These are phyloP conservation scores for Xylariaceae sp. DNA, from an alignment of 2,329 filamentous ascomycete species.

Conservation along the genomic window DNA sequence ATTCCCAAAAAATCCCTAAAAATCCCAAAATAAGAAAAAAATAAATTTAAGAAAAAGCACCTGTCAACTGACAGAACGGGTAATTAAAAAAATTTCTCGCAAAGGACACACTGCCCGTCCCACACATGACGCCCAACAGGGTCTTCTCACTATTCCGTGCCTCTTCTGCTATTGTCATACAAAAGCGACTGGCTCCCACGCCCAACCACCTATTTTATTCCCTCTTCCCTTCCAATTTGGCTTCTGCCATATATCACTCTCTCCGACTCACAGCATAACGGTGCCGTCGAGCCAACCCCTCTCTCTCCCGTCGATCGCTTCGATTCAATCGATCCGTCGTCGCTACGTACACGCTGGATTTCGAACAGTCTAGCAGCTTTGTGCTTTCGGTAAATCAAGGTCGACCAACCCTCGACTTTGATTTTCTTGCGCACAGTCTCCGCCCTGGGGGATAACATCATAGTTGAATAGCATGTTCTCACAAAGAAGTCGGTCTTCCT, in stretches of 20 bases:
- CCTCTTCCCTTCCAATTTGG: slow-evolving; percentile 28
- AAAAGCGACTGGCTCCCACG: slow-evolving; percentile 22
- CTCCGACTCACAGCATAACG: slow-evolving; percentile 21
- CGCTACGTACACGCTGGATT: slow-evolving; percentile 28
- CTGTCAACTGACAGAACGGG: slow-evolving; percentile 6
- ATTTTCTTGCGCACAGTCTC: slow-evolving; percentile 29
- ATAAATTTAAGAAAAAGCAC: background rate
- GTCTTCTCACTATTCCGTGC: background rate
- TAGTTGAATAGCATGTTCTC: slow-evolving; percentile 49
- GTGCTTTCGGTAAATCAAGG: slow-evolving; percentile 30
- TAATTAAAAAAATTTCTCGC: slow-evolving; percentile 8
- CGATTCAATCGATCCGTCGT: slow-evolving; percentile 14
- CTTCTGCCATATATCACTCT: slow-evolving; percentile 26
- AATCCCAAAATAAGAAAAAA: slow-evolving; percentile 4
- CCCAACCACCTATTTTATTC: slow-evolving; percentile 22
- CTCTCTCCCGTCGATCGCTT: slow-evolving; percentile 9
- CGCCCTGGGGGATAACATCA: slow-evolving; percentile 35
- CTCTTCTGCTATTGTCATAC: slow-evolving; percentile 8
- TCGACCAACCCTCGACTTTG: slow-evolving; percentile 35
- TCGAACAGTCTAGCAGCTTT: slow-evolving; percentile 36
- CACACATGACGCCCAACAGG: slow-evolving; percentile 11
- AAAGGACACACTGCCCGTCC: slow-evolving; percentile 4
- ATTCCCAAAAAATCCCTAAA: background rate
- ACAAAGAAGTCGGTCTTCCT: slow-evolving; percentile 48
- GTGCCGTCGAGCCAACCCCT: slow-evolving; percentile 15